Conservation (phyloP, 495 filamentous ascomycete species). For the Parathielavia appendiculata region DNA sequence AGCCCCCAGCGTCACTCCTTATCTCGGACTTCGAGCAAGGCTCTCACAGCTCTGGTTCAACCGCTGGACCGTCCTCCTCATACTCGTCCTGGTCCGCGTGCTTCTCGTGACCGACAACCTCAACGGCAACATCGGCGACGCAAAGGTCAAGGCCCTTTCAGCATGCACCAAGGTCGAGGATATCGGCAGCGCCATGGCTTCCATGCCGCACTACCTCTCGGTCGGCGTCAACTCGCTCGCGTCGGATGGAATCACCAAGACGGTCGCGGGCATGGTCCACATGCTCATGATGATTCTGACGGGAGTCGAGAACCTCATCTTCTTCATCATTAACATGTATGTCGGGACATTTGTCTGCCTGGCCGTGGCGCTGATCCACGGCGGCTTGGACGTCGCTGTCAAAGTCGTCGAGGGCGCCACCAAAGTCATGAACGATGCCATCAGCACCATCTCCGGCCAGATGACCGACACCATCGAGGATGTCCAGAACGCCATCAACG, state of each 20-base stretch:
- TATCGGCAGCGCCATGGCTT: slow-evolving; percentile 91
- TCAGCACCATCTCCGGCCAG: slow-evolving; percentile 59
- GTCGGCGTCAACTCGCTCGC: slow-evolving; percentile 82
- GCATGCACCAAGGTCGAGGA: slow-evolving; percentile 91
- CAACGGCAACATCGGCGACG: slow-evolving; percentile 65
- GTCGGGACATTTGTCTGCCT: slow-evolving; percentile 85
- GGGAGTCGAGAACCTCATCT: slow-evolving; percentile 76
- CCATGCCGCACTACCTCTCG: slow-evolving; percentile 91
- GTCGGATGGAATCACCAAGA: slow-evolving; percentile 67
- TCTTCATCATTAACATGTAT: slow-evolving; percentile 87
- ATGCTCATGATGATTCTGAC: slow-evolving; percentile 74
- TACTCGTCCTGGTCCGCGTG: slow-evolving; percentile 76
- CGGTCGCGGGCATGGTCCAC: slow-evolving; percentile 68
- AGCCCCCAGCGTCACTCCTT: slow-evolving; percentile 64
- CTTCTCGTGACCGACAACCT: slow-evolving; percentile 67
- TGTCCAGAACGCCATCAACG: slow-evolving; percentile 60
- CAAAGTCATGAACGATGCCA: slow-evolving; percentile 65
- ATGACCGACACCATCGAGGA: slow-evolving; percentile 50
- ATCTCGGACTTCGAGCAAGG: slow-evolving; percentile 82
- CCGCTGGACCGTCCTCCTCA: slow-evolving; percentile 85
- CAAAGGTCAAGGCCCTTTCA: slow-evolving; percentile 73
- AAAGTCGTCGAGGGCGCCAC: slow-evolving; percentile 64
- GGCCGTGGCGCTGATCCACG: slow-evolving; percentile 71
- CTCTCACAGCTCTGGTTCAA: slow-evolving; percentile 97
- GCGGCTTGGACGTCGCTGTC: slow-evolving; percentile 65